Evolutionary conservation across 495 filamentous ascomycete genomes (phyloP), one percentile per base, ranked within the genome.

Genomic region (Xylaria grammica): DNA sequence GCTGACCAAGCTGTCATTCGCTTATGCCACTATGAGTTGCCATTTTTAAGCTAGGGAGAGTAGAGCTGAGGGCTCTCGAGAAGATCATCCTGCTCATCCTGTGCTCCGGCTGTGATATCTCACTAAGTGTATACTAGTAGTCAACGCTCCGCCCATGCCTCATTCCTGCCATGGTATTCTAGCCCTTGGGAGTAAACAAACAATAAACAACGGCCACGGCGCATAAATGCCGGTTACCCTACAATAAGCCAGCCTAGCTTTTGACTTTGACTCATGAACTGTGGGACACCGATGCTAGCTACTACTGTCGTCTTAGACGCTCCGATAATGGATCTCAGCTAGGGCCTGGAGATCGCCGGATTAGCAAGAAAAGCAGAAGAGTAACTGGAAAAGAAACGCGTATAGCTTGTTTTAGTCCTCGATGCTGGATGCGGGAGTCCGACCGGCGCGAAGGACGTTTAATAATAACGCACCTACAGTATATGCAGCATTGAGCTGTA

Each of bases 191-290:
- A 26, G 45, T 22, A 22, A 22, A 49, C 32, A 5, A 11, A 11
- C 32, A 36, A 56, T 42, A 42, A 42, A 8, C n/a, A 58, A 36
- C 27, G 19, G 42, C 59, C 59, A 7, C 8, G 20, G 20, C 44
- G 32, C 17, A 51, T 27, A 48, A 32, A 45, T 30, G 36, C 59
- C 24, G 48, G 46, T 45, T 30, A 45, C 54, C 24, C 38, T 5
- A 48, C 10, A 17, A 48, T 15, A 36, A 59, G 29, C n/a, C 17
- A 17, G 42, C 27, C 56, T 26, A 20, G 11, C 29, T 4, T 36
- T 59, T 58, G 56, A 59, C 56, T 48, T 59, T 59, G 56, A 59
- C 56, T 59, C 56, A 24, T 48, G 42, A 48, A 42, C 42, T 59
- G 42, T 59, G 56, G 40, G 56, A 59, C 42, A 46, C 32, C 27